Conservation (phyloP, 192 early-diverging fungal species). For the Fimicolochytrium jonesii region DNA sequence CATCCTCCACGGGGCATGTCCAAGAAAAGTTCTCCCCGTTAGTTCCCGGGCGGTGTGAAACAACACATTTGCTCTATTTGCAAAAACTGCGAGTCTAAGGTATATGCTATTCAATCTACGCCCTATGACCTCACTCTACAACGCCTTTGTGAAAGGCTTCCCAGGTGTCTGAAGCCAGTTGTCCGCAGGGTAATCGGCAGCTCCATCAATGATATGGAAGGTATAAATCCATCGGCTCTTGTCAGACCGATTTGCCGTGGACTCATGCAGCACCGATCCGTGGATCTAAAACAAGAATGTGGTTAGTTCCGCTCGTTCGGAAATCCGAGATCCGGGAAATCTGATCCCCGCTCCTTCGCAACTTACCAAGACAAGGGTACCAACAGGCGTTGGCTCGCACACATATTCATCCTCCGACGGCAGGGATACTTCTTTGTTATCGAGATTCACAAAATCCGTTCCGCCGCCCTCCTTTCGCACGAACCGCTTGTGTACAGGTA, state of each 20-base stretch:
- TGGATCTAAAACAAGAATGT: no score
- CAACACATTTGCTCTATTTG: no score
- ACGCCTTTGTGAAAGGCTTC: slow-evolving; percentile 35
- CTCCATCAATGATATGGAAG: slow-evolving; percentile 88
- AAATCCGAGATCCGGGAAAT: no score
- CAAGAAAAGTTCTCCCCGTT: no score
- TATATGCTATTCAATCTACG: no score
- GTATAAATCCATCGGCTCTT: slow-evolving; percentile 90
- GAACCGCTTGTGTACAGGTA: slow-evolving; percentile 61
- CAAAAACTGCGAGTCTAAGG: no score
- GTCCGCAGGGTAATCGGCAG: slow-evolving; percentile 59
- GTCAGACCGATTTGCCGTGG: slow-evolving; percentile 69
- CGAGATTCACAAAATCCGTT: slow-evolving; percentile 55
- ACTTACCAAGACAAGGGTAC: slow-evolving; percentile 66
- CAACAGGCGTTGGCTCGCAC: slow-evolving; percentile 55
- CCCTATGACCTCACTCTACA: no score
- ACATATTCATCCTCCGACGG: slow-evolving; percentile 56
- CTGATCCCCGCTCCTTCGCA: no score
- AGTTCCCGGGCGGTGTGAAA: no score
- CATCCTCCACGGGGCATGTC: no score
- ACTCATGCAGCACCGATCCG: slow-evolving; percentile 80
- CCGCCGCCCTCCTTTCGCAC: slow-evolving; percentile 53
- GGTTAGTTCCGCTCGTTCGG: no score
- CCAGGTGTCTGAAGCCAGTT: slow-evolving; percentile 64
- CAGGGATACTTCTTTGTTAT: slow-evolving; percentile 38